Conservation (phyloP, 1,284 basidiomycete genomes). For the Ceratobasidium papillatum region DNA sequence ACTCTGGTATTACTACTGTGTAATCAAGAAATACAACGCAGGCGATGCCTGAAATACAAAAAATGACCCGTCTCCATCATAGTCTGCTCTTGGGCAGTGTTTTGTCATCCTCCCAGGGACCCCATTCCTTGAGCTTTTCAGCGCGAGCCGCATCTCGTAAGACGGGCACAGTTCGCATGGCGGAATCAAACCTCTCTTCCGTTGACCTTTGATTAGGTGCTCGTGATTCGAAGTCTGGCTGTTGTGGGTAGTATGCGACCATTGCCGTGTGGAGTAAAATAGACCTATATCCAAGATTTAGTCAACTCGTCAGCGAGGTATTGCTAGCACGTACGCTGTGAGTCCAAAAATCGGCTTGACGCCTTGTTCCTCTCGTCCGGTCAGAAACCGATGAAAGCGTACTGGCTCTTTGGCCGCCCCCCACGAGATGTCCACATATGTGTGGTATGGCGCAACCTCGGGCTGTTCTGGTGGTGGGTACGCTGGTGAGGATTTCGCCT, state of each 20-base stretch:
- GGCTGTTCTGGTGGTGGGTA: slow-evolving; percentile 38
- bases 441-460: slow-evolving; percentile 61
- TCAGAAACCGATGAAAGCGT: slow-evolving; percentile 79
- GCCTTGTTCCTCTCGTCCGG: slow-evolving; percentile 79
- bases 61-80: neutral
- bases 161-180: slow-evolving; percentile 58
- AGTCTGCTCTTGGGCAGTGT: slow-evolving; percentile 34
- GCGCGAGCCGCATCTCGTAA: slow-evolving; percentile 62
- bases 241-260: slow-evolving; percentile 66
- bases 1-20: neutral
- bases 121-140: slow-evolving; percentile 54
- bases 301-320: neutral
- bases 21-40: slow-evolving; percentile 3
- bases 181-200: slow-evolving; percentile 68
- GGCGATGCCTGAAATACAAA: neutral
- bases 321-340: slow-evolving; percentile 70
- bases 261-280: slow-evolving; percentile 75
- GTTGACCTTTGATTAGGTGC: slow-evolving; percentile 65
- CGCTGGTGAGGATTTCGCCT: neutral
- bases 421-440: slow-evolving; percentile 64
- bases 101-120: slow-evolving; percentile 31
- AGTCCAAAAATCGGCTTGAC: slow-evolving; percentile 85
- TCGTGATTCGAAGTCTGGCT: slow-evolving; percentile 69
- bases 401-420: slow-evolving; percentile 53
- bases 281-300: slow-evolving; percentile 56